Percentiles rank a stretch among this genome's conserved stretches.
Conservation (phyloP, 352 stramenopile genomes). For the Globisporangium lucens region DNA sequence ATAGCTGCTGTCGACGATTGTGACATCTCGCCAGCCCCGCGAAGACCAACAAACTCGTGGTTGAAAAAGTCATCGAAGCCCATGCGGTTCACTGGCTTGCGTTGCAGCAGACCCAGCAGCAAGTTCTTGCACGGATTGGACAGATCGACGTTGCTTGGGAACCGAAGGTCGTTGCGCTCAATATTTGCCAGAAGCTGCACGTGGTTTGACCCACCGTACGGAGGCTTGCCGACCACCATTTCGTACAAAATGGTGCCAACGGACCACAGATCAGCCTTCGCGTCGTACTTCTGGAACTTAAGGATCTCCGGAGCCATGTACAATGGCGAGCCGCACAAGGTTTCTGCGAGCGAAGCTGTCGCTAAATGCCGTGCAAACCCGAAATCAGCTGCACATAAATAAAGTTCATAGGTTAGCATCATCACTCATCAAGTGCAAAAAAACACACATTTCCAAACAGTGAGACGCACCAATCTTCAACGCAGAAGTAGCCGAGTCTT, state of each 20-base stretch:
- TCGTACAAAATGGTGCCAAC: slow-evolving; percentile 96
- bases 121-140: slow-evolving; percentile 83
- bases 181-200: slow-evolving; percentile 94
- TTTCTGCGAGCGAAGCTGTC: slow-evolving; percentile 92
- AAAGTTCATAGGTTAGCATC: slow-evolving; percentile 1
- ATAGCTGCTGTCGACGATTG: slow-evolving; percentile 17
- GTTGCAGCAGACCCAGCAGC: slow-evolving; percentile 73
- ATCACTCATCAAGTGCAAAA: slow-evolving; percentile 4
- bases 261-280: slow-evolving; percentile 96
- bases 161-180: slow-evolving; percentile 84
- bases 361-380: slow-evolving; percentile 95
- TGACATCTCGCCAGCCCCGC: slow-evolving; percentile 4
- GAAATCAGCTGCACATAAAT: slow-evolving; percentile 85
- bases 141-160: slow-evolving; percentile 80
- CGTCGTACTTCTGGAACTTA: slow-evolving; percentile 93
- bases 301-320: slow-evolving; percentile 99
- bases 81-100: slow-evolving; percentile 81
- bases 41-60: slow-evolving; percentile 54
- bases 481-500: slow-evolving; percentile 45
- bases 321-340: slow-evolving; percentile 93
- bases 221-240: slow-evolving; percentile 92
- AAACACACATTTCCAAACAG: neutral
- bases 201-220: slow-evolving; percentile 94
- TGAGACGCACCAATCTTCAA: slow-evolving; percentile 63
- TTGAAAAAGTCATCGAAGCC: slow-evolving; percentile 92